Conservation (phyloP, 495 filamentous ascomycete species). For the Podospora tetraspora region DNA sequence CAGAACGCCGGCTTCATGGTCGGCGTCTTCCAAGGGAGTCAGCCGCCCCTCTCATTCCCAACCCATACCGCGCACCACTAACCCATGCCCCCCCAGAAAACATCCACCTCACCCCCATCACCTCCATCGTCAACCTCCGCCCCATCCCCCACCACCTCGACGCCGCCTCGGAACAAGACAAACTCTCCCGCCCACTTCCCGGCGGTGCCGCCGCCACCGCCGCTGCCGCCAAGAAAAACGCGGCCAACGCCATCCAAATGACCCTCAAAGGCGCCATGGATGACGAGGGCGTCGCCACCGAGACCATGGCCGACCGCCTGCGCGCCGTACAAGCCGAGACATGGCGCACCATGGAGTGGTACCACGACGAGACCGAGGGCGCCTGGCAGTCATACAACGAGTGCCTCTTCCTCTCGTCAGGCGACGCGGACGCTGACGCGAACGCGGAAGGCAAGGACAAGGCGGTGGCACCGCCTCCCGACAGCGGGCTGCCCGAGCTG, state of each 20-base stretch:
- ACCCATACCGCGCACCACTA: not conserved
- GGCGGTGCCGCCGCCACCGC: constrained; percentile 15
- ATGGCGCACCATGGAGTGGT: constrained; percentile 40
- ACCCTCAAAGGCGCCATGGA: constrained; percentile 44
- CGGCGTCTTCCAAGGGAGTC: constrained; percentile 47
- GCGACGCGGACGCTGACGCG: not conserved
- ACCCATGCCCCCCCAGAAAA: constrained; percentile 30
- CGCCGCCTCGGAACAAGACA: constrained; percentile 41
- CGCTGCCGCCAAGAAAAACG: constrained; percentile 13
- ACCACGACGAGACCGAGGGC: constrained; percentile 39
- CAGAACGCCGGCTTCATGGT: constrained; percentile 41
- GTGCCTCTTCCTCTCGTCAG: constrained; percentile 30
- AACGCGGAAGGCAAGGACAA: constrained; percentile 23
- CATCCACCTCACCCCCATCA: constrained; percentile 44
- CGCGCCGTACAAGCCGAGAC: constrained; percentile 41
- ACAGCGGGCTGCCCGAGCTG: constrained; percentile 20
- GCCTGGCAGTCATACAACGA: constrained; percentile 42
- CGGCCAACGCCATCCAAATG: constrained; percentile 47
- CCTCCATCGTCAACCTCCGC: constrained; percentile 41
- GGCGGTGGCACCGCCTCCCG: constrained; percentile 22
- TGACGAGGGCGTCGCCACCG: constrained; percentile 35
- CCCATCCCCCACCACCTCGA: constrained; percentile 46
- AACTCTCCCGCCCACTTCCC: constrained; percentile 28
- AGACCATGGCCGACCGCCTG: constrained; percentile 45
- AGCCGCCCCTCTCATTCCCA: constrained; percentile 9